phyloP scores from a whole-genome alignment of 768 basidiomycete species.

The Russula virescens region DNA sequence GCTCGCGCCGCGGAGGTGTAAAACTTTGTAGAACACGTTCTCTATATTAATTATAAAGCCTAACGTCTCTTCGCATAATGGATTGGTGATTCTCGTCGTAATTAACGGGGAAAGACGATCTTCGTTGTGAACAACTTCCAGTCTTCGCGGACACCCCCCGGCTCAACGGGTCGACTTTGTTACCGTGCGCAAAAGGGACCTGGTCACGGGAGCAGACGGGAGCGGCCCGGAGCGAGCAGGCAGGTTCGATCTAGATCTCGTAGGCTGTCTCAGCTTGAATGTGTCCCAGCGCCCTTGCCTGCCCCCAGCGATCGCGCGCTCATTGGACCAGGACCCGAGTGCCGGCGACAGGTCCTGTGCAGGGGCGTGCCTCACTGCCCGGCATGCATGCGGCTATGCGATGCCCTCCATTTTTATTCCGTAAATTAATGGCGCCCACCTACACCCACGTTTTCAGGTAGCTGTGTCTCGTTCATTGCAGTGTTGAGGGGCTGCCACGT shows the following conservation, averaged over 20 bases:
- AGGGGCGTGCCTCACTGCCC: not conserved
- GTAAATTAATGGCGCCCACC: not conserved
- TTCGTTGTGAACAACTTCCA: no score
- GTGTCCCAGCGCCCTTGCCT: no score
- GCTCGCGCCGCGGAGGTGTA: not conserved
- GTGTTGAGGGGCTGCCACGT: not conserved
- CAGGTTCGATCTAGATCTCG: no score
- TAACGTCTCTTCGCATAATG: not conserved
- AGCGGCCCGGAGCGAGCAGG: no score
- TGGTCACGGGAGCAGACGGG: no score
- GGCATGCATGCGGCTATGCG: not conserved
- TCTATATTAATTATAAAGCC: not conserved
- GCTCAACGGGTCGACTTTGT: no score
- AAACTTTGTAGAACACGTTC: not conserved
- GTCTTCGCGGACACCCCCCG: no score
- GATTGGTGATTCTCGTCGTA: no score
- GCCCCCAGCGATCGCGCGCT: not conserved
- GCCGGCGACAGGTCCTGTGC: not conserved
- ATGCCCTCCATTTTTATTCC: slow-evolving; percentile 1
- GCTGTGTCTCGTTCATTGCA: no score
- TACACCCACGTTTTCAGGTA: not conserved
- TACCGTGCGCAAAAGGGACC: no score
- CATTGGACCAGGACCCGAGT: not conserved
- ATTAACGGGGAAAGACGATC: no score
- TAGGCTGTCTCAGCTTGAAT: not conserved